Evolutionary conservation across 1,139 yeast genomes (phyloP), one percentile per base, ranked within the genome.

Genomic region (Suhomyces yuchorum): DNA sequence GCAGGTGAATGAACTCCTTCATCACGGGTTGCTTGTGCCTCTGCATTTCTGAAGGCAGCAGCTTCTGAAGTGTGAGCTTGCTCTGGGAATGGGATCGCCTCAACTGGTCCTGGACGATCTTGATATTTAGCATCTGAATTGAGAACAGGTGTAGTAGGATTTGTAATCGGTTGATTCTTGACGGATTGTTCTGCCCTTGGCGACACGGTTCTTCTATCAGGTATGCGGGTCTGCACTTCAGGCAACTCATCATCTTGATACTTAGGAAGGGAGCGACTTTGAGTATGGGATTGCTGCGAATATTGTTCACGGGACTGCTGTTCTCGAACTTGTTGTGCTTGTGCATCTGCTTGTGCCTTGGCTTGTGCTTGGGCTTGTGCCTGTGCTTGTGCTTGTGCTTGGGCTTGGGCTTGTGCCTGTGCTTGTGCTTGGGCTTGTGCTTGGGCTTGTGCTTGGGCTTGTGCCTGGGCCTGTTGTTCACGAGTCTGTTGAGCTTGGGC

Each of bases 11-110:
- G 44, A n/a, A 49, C 40, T 24, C 35, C 38, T 37, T 44, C 35
- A 15, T 45, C 44, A 17, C 53, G 50, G 23, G 48, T 39, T 48
- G 15, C 62, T 52, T 3, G 65, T 49, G 36, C 17, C 15, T 39
- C 42, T 8, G 42, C 18, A 22, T 19, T 19, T 23, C 43, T 32
- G 9, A 56, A 53, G 7, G 60, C 52, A 24, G 57, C 49, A 53
- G 65, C 67, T 20, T 65, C 66, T 0, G 86, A 75, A 2, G 87
- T 83, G 58, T 85, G 88, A 0, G 89, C 90, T 54, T 84, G 88
- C 56, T 83, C 85, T 8, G 91, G 91, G 59, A 80, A 76, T 12
- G 84, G 48, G 43, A 73, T 59, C 7, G 60, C 47, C 6, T 71
- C 70, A n/a, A 60, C 50, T 28, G 32, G 23, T 8, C 46, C 49